Evolutionary conservation across 2,329 filamentous ascomycete species (phyloP).

Genomic region (Venturia asperata): DNA sequence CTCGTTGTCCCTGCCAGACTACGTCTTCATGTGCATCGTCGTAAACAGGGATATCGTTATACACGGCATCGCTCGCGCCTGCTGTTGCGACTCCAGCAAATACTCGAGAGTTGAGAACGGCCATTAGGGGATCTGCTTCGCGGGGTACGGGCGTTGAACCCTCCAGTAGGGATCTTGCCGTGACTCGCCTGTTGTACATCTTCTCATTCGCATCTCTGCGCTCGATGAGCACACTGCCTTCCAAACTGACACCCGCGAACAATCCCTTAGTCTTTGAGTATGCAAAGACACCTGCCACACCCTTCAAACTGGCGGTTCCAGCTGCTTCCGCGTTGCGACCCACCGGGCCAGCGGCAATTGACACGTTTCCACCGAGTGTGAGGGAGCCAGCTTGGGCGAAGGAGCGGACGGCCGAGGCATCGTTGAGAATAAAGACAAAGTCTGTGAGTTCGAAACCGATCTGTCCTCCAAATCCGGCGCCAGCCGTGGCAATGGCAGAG

Average conservation of each 20-base stretch:
- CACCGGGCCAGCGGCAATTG: slow-evolving; percentile 86
- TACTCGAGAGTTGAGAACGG: slow-evolving; percentile 72
- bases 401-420: slow-evolving; percentile 78
- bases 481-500: slow-evolving; percentile 71
- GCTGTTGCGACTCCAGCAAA: slow-evolving; percentile 61
- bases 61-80: slow-evolving; percentile 57
- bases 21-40: slow-evolving; percentile 75
- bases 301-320: slow-evolving; percentile 81
- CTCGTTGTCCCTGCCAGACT: slow-evolving; percentile 71
- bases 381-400: slow-evolving; percentile 89
- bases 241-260: slow-evolving; percentile 90
- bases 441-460: slow-evolving; percentile 84
- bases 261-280: slow-evolving; percentile 98
- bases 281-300: slow-evolving; percentile 86
- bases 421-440: slow-evolving; percentile 98
- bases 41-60: slow-evolving; percentile 90
- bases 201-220: slow-evolving; percentile 95
- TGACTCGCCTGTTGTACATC: slow-evolving; percentile 77
- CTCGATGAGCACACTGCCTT: slow-evolving; percentile 89
- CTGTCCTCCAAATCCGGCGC: slow-evolving; percentile 77
- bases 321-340: slow-evolving; percentile 94
- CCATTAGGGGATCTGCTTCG: slow-evolving; percentile 76
- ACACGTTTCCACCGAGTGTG: slow-evolving; percentile 93
- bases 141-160: slow-evolving; percentile 72
- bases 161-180: slow-evolving; percentile 72